phyloP scores from a whole-genome alignment of 306 rosid species.

The Cyclanthera cordifolia region DNA sequence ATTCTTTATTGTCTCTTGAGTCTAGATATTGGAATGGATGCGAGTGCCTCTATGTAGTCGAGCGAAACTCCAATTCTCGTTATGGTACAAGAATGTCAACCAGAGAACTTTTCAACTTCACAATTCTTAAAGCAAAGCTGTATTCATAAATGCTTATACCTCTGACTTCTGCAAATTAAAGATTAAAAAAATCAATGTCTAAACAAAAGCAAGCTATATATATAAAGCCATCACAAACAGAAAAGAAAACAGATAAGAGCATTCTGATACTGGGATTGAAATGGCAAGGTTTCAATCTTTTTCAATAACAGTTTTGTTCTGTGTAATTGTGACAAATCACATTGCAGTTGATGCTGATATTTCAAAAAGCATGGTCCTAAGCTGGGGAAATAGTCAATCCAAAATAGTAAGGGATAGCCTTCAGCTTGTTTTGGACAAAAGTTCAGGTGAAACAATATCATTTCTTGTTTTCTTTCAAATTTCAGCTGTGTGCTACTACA shows the following conservation, averaged over 20 bases:
- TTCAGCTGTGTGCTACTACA: no score
- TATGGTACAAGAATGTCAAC: background rate
- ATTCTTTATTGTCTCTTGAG: no score
- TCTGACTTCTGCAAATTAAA: constrained; percentile 10
- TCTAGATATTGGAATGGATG: no score
- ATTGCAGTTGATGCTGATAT: constrained; percentile 32
- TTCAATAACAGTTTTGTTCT: constrained; percentile 22
- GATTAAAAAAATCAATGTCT: constrained; percentile 5
- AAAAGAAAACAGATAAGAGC: background rate
- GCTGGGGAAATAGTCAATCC: constrained; percentile 51
- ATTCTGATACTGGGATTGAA: constrained; percentile 11
- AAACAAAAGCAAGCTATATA: constrained; percentile 21
- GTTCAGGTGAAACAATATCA: constrained; percentile 39
- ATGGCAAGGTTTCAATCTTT: constrained; percentile 31
- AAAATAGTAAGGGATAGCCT: constrained; percentile 44
- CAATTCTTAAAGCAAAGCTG: background rate
- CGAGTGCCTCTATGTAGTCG: no score
- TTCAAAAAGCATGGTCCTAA: constrained; percentile 46
- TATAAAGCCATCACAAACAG: constrained; percentile 29
- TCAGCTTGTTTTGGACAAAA: constrained; percentile 50
- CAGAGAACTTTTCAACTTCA: background rate
- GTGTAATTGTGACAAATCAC: constrained; percentile 19
- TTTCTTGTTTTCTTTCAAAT: background rate
- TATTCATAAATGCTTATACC: background rate
- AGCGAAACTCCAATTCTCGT: no score